Conservation (phyloP, 2,329 filamentous ascomycete species). For the Colletotrichum melonis region DNA sequence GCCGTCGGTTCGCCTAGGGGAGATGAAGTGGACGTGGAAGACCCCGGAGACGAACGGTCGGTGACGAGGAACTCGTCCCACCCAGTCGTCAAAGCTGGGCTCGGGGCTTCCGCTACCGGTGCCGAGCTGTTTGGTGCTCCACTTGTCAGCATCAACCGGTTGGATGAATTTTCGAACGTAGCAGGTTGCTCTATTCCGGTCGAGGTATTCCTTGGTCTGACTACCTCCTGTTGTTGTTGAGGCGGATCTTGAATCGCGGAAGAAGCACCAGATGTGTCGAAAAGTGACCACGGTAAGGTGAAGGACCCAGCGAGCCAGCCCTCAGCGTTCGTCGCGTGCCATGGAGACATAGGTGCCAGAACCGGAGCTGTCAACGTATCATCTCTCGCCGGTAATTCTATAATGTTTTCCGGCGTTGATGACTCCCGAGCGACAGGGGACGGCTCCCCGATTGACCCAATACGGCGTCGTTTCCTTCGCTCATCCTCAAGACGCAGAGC, state of each 20-base stretch:
- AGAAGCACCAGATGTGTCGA: background rate
- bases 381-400: background rate
- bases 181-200: too few relatives aligned
- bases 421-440: background rate
- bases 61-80: constrained; percentile 23
- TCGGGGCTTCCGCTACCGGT: background rate
- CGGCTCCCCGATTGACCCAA: background rate
- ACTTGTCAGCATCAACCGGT: too few relatives aligned
- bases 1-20: background rate
- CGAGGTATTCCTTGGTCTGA: too few relatives aligned
- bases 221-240: background rate
- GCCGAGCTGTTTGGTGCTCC: background rate
- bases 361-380: background rate
- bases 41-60: background rate
- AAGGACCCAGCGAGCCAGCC: background rate
- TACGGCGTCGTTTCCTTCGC: constrained; percentile 2
- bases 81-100: background rate
- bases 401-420: background rate
- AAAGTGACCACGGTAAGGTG: constrained; percentile 11
- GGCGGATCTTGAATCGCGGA: background rate
- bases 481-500: constrained; percentile 16
- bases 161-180: background rate
- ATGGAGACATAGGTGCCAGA: background rate
- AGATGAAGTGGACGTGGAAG: background rate
- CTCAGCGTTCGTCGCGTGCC: background rate